Percentiles rank a stretch among this genome's conserved stretches.
Conservation (phyloP, 192 early-diverging fungal genomes). For the Linnemannia schmuckeri region DNA sequence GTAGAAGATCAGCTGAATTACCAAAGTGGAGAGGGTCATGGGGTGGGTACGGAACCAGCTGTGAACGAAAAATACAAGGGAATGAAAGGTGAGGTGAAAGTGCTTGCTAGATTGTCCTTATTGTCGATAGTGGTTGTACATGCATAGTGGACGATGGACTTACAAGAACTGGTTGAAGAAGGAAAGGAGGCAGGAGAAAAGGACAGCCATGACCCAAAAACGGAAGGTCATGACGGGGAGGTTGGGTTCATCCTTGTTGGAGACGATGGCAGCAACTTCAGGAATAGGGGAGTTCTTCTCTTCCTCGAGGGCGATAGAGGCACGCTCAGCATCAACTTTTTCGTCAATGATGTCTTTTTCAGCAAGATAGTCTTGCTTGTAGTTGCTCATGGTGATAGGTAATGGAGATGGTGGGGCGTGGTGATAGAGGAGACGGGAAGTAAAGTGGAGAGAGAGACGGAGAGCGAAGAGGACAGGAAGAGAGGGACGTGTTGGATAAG, state of each 20-base stretch:
- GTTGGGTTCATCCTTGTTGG: constrained; percentile 45
- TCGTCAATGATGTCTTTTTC: constrained; percentile 10
- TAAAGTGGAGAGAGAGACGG: background rate
- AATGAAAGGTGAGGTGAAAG: background rate
- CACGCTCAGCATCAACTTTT: constrained; percentile 1
- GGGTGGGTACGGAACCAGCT: constrained; percentile 46
- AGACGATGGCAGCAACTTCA: constrained; percentile 22
- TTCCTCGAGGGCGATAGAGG: constrained; percentile 12
- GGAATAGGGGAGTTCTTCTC: constrained; percentile 28
- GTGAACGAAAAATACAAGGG: too few species aligned
- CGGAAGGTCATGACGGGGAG: constrained; percentile 61
- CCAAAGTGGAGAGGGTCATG: constrained; percentile 31
- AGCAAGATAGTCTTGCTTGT: constrained; percentile 4
- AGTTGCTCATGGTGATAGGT: background rate
- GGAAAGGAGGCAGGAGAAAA: background rate
- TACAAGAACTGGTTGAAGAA: constrained; percentile 5
- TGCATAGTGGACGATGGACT: background rate
- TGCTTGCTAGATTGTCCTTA: too few species aligned
- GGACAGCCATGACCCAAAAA: constrained; percentile 49
- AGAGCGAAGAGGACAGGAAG: too few species aligned
- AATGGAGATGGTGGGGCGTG: too few species aligned
- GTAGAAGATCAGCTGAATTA: constrained; percentile 51
- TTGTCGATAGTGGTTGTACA: background rate
- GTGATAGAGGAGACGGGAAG: background rate
- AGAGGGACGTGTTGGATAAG: background rate